Percentiles rank a stretch among this genome's conserved stretches.
phyloP scores from a whole-genome alignment of 2,329 filamentous ascomycete genomes.

The Pseudogymnoascus sp. region DNA sequence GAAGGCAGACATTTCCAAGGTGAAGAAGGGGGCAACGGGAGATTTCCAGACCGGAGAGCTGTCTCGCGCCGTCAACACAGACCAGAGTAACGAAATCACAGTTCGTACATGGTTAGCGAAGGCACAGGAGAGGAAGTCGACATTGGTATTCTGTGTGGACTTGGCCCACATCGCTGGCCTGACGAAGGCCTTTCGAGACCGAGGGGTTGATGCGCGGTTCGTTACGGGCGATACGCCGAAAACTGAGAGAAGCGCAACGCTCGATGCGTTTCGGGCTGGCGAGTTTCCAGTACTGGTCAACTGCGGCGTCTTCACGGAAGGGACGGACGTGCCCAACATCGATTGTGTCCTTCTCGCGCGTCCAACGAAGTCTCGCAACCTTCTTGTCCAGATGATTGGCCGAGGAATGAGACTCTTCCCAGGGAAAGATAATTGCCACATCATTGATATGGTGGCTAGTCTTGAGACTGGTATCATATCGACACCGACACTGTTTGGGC shows the following conservation, averaged over 20 bases:
- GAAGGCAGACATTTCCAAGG: slow-evolving; percentile 67
- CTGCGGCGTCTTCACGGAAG: slow-evolving; percentile 94
- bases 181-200: slow-evolving; percentile 65
- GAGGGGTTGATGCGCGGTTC: slow-evolving; percentile 75
- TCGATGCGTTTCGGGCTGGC: slow-evolving; percentile 68
- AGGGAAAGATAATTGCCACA: slow-evolving; percentile 80
- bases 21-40: slow-evolving; percentile 56
- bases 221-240: slow-evolving; percentile 77
- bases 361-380: slow-evolving; percentile 85
- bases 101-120: slow-evolving; percentile 80
- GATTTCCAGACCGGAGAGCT: slow-evolving; percentile 78
- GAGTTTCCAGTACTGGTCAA: slow-evolving; percentile 87
- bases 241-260: slow-evolving; percentile 57
- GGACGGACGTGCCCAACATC: slow-evolving; percentile 94
- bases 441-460: slow-evolving; percentile 92
- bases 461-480: slow-evolving; percentile 80
- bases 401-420: slow-evolving; percentile 78
- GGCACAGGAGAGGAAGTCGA: slow-evolving; percentile 68
- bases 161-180: slow-evolving; percentile 71
- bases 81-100: slow-evolving; percentile 72
- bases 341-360: slow-evolving; percentile 85
- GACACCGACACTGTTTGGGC: slow-evolving; percentile 84
- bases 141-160: slow-evolving; percentile 91
- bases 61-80: slow-evolving; percentile 75
- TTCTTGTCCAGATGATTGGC: slow-evolving; percentile 96